A percentile compares a stretch with the other conserved stretches of the same genome.
These are phyloP conservation scores for Penicillium arizonense DNA, from an alignment of 495 filamentous ascomycete species.

Conservation along the genomic window DNA sequence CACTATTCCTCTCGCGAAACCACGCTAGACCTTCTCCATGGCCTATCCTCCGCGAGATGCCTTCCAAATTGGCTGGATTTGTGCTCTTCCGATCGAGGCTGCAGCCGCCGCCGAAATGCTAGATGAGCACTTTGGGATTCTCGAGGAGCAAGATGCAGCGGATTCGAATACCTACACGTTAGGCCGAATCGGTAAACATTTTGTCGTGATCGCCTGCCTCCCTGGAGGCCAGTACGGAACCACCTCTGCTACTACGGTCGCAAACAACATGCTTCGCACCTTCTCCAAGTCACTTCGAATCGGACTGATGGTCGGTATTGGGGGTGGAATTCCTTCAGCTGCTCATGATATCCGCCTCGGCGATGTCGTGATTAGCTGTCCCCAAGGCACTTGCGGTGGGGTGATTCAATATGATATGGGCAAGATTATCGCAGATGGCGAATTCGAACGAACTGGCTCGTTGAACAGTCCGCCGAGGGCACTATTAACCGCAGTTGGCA, in stretches of 20 bases:
- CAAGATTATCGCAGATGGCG: constrained; percentile 10
- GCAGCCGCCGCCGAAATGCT: constrained; percentile 35
- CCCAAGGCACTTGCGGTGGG: constrained; percentile 16
- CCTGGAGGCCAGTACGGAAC: constrained; percentile 39
- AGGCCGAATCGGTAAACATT: no score
- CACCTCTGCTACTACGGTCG: constrained; percentile 35
- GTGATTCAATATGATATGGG: constrained; percentile 44
- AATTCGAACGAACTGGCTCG: neutral
- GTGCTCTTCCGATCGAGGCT: constrained; percentile 13
- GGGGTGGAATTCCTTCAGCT: constrained; percentile 14
- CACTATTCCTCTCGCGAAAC: no score
- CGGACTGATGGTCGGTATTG: constrained; percentile 13
- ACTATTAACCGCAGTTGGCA: neutral
- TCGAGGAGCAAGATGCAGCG: constrained; percentile 18
- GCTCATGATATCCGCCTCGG: constrained; percentile 16
- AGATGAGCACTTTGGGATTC: constrained; percentile 40
- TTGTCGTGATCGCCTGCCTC: constrained; percentile 28
- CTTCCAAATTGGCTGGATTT: constrained; percentile 52
- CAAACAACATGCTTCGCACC: constrained; percentile 34
- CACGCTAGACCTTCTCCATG: neutral
- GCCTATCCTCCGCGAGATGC: constrained; percentile 26
- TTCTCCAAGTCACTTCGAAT: constrained; percentile 18
- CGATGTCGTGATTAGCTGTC: constrained; percentile 23
- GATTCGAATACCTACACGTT: constrained; percentile 24
- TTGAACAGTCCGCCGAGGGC: neutral